A percentile compares a stretch with the other conserved stretches of the same genome.
phyloP scores from a whole-genome alignment of 805 yeast species.

The Ogataea nitratoaversa region DNA sequence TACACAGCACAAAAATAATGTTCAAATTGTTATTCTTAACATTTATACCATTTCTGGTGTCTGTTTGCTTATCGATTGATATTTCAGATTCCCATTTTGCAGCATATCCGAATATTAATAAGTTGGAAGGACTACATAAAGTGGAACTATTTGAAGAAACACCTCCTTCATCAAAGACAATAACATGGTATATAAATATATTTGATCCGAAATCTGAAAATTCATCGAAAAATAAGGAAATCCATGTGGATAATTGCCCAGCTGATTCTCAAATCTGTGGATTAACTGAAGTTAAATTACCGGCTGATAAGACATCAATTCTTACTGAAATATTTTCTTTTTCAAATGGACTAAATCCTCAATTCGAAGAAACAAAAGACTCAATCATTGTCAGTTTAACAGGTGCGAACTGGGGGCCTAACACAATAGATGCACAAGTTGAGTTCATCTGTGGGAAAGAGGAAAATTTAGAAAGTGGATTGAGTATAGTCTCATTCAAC shows the following conservation, averaged over 20 bases:
- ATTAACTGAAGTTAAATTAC: slow-evolving; percentile 48
- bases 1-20: not conserved
- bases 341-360: slow-evolving; percentile 37
- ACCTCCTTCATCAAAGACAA: slow-evolving; percentile 70
- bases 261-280: slow-evolving; percentile 78
- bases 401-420: slow-evolving; percentile 71
- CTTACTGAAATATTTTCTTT: slow-evolving; percentile 62
- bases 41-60: not conserved
- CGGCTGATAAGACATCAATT: slow-evolving; percentile 39
- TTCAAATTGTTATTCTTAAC: not conserved
- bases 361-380: slow-evolving; percentile 25
- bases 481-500: slow-evolving; percentile 36
- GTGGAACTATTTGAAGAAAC: slow-evolving; percentile 46
- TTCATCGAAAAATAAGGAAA: slow-evolving; percentile 27
- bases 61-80: slow-evolving; percentile 17
- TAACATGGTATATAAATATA: slow-evolving; percentile 67
- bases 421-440: slow-evolving; percentile 42
- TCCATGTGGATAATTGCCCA: slow-evolving; percentile 52
- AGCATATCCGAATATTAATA: slow-evolving; percentile 37
- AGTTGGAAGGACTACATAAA: slow-evolving; percentile 46
- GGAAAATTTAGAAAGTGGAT: slow-evolving; percentile 19
- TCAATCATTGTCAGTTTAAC: slow-evolving; percentile 37
- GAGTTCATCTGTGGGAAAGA: slow-evolving; percentile 43
- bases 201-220: slow-evolving; percentile 49
- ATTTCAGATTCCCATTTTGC: slow-evolving; percentile 30